Evolutionary conservation across 768 basidiomycete species (phyloP).

Genomic region (Hygrophoropsis aurantiaca): DNA sequence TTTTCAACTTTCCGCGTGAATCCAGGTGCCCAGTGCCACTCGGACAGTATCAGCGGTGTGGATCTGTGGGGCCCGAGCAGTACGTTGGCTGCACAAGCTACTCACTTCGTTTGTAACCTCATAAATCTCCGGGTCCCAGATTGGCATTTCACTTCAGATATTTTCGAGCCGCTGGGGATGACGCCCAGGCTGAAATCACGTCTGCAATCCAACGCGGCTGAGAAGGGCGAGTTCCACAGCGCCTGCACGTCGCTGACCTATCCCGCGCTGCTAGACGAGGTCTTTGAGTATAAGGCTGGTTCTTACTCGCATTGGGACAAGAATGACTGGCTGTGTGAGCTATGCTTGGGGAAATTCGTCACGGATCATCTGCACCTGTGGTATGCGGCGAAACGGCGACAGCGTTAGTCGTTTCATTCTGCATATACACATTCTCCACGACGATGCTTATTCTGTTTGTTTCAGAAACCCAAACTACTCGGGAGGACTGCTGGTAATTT

Average conservation of each 20-base stretch:
- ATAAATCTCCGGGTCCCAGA: conserved; percentile 10
- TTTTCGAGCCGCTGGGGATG: conserved; percentile 1
- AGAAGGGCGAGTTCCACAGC: conserved; percentile 4
- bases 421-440: background rate
- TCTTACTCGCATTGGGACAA: conserved; percentile 26
- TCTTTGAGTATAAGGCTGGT: conserved; percentile 16
- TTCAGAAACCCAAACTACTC: conserved; percentile 6
- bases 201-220: conserved; percentile 6
- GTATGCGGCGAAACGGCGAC: conserved; percentile 20
- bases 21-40: conserved; percentile 13
- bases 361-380: conserved; percentile 26
- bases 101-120: background rate
- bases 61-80: conserved; percentile 26
- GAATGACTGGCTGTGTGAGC: conserved; percentile 29
- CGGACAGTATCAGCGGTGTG: conserved; percentile 8
- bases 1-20: background rate
- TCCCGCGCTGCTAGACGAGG: conserved; percentile 10
- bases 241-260: conserved; percentile 8
- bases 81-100: conserved; percentile 13
- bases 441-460: background rate
- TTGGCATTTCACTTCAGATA: conserved; percentile 13
- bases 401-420: conserved; percentile 15
- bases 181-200: conserved; percentile 5
- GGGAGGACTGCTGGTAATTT: conserved; percentile 29
- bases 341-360: conserved; percentile 27